Base-by-base conservation (phyloP, 2,329 filamentous ascomycete species). In the Fusarium setosum region DNA sequence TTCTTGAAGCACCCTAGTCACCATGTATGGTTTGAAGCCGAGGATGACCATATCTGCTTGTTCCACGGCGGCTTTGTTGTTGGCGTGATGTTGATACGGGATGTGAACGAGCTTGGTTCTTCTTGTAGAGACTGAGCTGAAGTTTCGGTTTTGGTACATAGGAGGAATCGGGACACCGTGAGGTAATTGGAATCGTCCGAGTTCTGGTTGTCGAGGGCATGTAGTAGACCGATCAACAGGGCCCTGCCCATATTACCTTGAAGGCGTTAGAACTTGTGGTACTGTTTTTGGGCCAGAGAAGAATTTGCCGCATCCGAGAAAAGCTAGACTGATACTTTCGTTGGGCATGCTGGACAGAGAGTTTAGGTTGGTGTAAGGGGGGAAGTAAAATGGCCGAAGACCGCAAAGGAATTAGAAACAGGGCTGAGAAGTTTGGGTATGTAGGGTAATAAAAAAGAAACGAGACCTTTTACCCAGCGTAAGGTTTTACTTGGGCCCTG, bases 1-100 rank as follows among this genome's bases (percentile, higher is more conserved):
- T 18, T n/a, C 42, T 47, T 47, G 26, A 5, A 47, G 42, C 3
- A 56, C 20, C 8, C 44, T 23, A 5, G 31, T 32, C 4, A 44
- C 57, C 37, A 60, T 40, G 29, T 31, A 60, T 17, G 51, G 45
- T 10, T 60, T 60, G 12, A 60, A 34, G 12, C 44, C 51, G 3
- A 60, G 20, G 12, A 60, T 35, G 4, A 56, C 23, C 11, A 60
- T 44, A 23, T 60, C 44, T 4, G 57, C 51, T n/a, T 55, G 26
- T 11, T 54, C 32, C 3, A 45, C 17, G 3, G 32, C 37, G 4
- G 29, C 20, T 13, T 45, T 31, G 24, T 59, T 59, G 31, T 55
- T 24, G 17, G n/a, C 18, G 12, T 42, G 38, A 5, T 18, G 15
- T 44, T 4, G n/a, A 44, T 3, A 6, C 3, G n/a, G 23, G 26